A percentile compares a stretch with the other conserved stretches of the same genome.
These are phyloP conservation scores for Neofusicoccum kwambonambiense DNA, from an alignment of 2,329 filamentous ascomycete species.

Conservation along the genomic window DNA sequence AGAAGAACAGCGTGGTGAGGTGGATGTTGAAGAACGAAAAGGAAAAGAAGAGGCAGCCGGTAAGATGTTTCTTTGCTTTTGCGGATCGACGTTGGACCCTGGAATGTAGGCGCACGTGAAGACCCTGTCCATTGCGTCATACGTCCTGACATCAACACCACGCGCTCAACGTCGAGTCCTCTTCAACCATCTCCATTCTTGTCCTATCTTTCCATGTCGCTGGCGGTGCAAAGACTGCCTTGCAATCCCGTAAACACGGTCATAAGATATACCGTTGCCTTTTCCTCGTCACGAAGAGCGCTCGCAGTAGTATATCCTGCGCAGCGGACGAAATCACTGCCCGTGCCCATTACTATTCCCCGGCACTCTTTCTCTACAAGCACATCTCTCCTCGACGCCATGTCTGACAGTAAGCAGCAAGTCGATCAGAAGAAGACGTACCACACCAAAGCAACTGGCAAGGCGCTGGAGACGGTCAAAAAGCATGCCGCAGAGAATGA, in stretches of 20 bases:
- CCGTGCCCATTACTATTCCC: not conserved
- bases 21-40: conserved; percentile 64
- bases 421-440: conserved; percentile 58
- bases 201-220: not conserved
- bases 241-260: not conserved
- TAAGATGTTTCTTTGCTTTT: not conserved
- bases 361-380: conserved; percentile 28
- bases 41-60: conserved; percentile 57
- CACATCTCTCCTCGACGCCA: conserved; percentile 41
- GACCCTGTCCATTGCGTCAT: conserved; percentile 14
- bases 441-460: conserved; percentile 70
- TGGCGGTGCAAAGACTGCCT: not conserved
- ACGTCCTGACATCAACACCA: conserved; percentile 4
- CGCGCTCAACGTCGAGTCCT: not conserved
- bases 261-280: not conserved
- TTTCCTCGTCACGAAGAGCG: not conserved
- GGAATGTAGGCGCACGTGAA: not conserved
- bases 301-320: not conserved
- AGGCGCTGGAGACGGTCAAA: conserved; percentile 66
- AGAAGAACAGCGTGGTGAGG: conserved; percentile 75
- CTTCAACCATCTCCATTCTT: not conserved
- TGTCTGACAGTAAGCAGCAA: conserved; percentile 45
- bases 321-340: not conserved
- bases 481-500: conserved; percentile 68
- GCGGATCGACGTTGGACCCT: conserved; percentile 7